Evolutionary conservation across 2,329 filamentous ascomycete species (phyloP).

Genomic region (Penicillium sp.): DNA sequence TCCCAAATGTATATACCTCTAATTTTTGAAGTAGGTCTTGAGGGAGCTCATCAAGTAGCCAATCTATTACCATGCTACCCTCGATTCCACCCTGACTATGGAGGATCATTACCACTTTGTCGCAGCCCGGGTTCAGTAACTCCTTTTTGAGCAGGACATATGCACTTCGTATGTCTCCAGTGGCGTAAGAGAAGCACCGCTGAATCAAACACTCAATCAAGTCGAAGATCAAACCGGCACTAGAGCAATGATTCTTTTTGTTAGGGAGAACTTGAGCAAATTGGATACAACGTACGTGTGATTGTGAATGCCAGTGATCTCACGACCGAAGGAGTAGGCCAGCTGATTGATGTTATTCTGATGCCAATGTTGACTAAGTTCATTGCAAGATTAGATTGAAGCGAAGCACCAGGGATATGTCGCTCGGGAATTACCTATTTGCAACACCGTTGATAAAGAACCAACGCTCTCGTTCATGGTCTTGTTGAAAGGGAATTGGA

Average conservation of each 20-base stretch:
- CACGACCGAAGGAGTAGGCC: conserved; percentile 72
- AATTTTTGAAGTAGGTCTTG: conserved; percentile 68
- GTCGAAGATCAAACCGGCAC: conserved; percentile 72
- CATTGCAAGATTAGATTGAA: background rate
- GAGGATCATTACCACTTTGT: conserved; percentile 73
- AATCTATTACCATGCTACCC: conserved; percentile 73
- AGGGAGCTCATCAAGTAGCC: conserved; percentile 73
- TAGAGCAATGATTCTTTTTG: conserved; percentile 12
- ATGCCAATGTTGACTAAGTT: conserved; percentile 63
- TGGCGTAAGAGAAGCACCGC: conserved; percentile 74
- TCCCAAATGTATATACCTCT: conserved; percentile 77
- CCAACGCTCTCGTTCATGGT: conserved; percentile 70
- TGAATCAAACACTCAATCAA: conserved; percentile 78
- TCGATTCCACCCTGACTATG: conserved; percentile 81
- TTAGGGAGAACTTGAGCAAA: background rate
- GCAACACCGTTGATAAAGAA: conserved; percentile 77
- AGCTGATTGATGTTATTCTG: conserved; percentile 72
- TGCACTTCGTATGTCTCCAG: conserved; percentile 62
- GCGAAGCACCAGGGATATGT: conserved; percentile 42
- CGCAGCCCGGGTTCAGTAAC: conserved; percentile 64
- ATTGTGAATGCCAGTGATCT: conserved; percentile 75
- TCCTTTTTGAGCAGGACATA: conserved; percentile 68
- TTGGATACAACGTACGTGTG: conserved; percentile 57
- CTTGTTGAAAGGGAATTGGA: conserved; percentile 33
- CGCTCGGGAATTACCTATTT: conserved; percentile 29